Evolutionary conservation across 495 filamentous ascomycete species (phyloP), one percentile per base, ranked within the genome.

Genomic region (Cairneyella variabilis): DNA sequence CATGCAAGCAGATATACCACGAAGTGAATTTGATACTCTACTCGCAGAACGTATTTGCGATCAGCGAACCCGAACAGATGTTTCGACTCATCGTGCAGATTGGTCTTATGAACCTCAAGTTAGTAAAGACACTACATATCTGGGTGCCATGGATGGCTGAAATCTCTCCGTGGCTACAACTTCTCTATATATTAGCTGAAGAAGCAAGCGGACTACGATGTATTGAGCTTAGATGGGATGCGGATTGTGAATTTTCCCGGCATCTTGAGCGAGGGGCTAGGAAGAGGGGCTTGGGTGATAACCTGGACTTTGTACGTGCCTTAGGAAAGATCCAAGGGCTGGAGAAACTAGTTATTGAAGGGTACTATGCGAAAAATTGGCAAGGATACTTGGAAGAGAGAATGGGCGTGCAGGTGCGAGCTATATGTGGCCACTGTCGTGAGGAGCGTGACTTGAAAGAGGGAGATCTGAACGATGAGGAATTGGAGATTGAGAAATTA

Each of bases 11-110:
- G 21, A 48, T 55, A 37, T 40, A 55, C 52, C 27, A 48, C 52
- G 52, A 55, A 51, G 53, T 46, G 46, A 54, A 54, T 39, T 7
- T 32, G 51, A 47, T 54, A 54, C 51, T 48, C 30, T 54, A 49
- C 51, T 54, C 53, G 47, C 53, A 56, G 39, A 56, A 56, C 18
- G 26, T 56, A 27, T 56, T 56, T 22, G 16, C 7, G 18, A 49
- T 56, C 25, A 28, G 21, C 23, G 39, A 56, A 17, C 45, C 53
- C 6, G 46, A 56, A 50, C 34, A 45, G 32, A 39, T 44, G 46
- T 38, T 56, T 50, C 22, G 23, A 50, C 27, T 50, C 23, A 56
- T 56, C 20, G 37, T 2, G 27, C 45, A 56, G 53, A 50, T 56
- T 44, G 53, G 53, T 51, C 23, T 30, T 51, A 21, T 37, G 1